phyloP scores from a whole-genome alignment of 768 basidiomycete genomes.

The Macrolepiota dolichaula region DNA sequence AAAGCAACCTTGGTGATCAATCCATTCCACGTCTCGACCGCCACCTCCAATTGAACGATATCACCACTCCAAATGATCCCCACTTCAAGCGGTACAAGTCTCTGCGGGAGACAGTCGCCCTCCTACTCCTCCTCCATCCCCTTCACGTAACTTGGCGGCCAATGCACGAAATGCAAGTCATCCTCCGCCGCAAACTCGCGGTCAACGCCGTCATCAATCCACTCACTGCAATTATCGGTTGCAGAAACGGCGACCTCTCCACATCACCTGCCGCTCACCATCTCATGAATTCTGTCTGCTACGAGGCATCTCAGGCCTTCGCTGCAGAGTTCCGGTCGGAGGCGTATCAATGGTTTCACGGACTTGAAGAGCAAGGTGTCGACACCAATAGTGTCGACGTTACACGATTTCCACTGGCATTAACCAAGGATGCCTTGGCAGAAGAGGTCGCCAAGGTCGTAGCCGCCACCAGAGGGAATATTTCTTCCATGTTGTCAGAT shows the following conservation, averaged over 20 bases:
- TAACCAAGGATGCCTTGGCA: conserved; percentile 44
- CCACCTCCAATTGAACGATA: conserved; percentile 48
- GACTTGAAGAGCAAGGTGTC: conserved; percentile 24
- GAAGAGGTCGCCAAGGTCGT: conserved; percentile 59
- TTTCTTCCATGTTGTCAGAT: conserved; percentile 81
- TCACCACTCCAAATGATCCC: conserved; percentile 38
- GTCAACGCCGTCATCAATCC: conserved; percentile 84
- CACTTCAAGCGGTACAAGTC: conserved; percentile 46
- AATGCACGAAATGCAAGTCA: conserved; percentile 60
- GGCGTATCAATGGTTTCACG: conserved; percentile 28
- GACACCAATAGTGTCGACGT: conserved; percentile 22
- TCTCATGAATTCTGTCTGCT: conserved; percentile 53
- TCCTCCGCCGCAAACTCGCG: conserved; percentile 77
- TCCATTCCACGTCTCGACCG: conserved; percentile 32
- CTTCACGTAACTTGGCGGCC: conserved; percentile 66
- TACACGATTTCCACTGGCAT: conserved; percentile 41
- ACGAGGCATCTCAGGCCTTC: conserved; percentile 70
- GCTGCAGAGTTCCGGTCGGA: conserved; percentile 45
- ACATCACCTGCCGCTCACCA: conserved; percentile 34
- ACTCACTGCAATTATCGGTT: conserved; percentile 76
- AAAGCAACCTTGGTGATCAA: conserved; percentile 43
- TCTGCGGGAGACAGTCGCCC: conserved; percentile 67
- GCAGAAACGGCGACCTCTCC: conserved; percentile 77
- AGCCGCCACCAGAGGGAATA: conserved; percentile 55
- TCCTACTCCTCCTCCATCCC: conserved; percentile 49